phyloP scores from a whole-genome alignment of 2,329 filamentous ascomycete species.

The Colletotrichum melonis region DNA sequence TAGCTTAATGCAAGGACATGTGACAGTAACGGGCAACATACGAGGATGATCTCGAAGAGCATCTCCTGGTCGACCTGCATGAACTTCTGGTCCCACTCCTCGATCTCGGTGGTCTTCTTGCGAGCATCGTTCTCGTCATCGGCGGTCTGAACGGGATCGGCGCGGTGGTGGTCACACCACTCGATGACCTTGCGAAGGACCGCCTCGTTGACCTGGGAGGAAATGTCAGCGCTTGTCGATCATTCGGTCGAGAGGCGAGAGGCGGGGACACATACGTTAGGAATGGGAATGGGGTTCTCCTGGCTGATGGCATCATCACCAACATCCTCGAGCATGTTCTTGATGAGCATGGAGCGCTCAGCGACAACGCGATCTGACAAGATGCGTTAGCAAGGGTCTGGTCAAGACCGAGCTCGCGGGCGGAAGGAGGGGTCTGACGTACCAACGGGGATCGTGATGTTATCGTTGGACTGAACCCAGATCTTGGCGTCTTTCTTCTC shows the following conservation, averaged over 20 bases:
- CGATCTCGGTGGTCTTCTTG: slow-evolving; percentile 99
- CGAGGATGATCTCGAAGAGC: slow-evolving; percentile 98
- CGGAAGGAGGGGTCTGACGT: slow-evolving; percentile 35
- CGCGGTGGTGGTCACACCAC: slow-evolving; percentile 96
- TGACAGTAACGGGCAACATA: slow-evolving; percentile 57
- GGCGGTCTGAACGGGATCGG: slow-evolving; percentile 82
- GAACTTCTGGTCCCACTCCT: slow-evolving; percentile 99
- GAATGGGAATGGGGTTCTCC: slow-evolving; percentile 83
- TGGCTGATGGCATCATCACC: slow-evolving; percentile 69
- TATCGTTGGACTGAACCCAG: slow-evolving; percentile 64
- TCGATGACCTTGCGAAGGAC: slow-evolving; percentile 97
- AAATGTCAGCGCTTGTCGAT: slow-evolving; percentile 26
- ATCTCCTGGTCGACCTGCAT: slow-evolving; percentile 99
- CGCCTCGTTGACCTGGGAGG: slow-evolving; percentile 82
- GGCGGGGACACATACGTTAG: slow-evolving; percentile 70
- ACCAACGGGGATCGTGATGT: slow-evolving; percentile 56
- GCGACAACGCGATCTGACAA: slow-evolving; percentile 80
- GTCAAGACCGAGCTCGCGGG: not conserved
- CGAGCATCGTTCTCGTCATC: slow-evolving; percentile 94
- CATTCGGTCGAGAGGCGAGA: slow-evolving; percentile 18
- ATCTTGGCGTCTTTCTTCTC: slow-evolving; percentile 54
- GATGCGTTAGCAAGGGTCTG: slow-evolving; percentile 6
- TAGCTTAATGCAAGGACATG: not conserved
- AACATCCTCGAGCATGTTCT: slow-evolving; percentile 97
- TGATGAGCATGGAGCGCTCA: slow-evolving; percentile 94